phyloP scores from a whole-genome alignment of 345 rosid species.

The Rhodamnia rubescens region DNA sequence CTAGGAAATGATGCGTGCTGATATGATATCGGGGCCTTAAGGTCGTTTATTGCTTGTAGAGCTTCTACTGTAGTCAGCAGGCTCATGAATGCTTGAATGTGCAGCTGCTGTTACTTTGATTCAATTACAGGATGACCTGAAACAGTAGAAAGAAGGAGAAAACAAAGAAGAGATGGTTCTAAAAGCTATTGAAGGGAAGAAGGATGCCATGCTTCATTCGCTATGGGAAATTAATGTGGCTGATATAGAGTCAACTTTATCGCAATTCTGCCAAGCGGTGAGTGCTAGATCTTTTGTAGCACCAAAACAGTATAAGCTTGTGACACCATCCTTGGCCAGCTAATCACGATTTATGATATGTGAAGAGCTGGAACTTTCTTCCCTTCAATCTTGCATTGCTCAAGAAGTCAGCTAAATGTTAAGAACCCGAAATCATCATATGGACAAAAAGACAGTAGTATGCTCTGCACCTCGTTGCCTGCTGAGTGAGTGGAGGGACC shows the following conservation, averaged over 20 bases:
- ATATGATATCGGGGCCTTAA: background rate
- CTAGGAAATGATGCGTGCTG: background rate
- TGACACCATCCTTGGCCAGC: too few species aligned
- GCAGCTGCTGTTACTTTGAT: conserved; percentile 74
- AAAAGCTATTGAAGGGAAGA: conserved; percentile 65
- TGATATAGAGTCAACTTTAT: conserved; percentile 77
- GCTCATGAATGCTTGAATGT: background rate
- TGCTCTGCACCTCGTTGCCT: too few species aligned
- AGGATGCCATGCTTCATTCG: conserved; percentile 72
- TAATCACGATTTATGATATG: too few species aligned
- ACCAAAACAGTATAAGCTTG: background rate
- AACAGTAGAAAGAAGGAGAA: conserved; percentile 43
- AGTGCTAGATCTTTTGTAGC: conserved; percentile 10
- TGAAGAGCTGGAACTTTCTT: too few species aligned
- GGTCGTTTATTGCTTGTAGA: background rate
- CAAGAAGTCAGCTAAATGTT: too few species aligned
- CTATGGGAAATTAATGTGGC: conserved; percentile 93
- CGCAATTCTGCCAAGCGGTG: conserved; percentile 68
- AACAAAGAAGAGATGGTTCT: conserved; percentile 51
- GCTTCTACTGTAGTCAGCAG: background rate
- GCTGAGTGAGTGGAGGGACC: too few species aligned
- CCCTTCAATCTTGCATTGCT: too few species aligned
- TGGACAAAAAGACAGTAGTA: too few species aligned
- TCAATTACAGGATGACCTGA: conserved; percentile 70
- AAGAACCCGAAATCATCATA: too few species aligned